Evolutionary conservation across 208 protist genomes (phyloP), one percentile per base, ranked within the genome.

Genomic region (Cochliopodium minus): DNA sequence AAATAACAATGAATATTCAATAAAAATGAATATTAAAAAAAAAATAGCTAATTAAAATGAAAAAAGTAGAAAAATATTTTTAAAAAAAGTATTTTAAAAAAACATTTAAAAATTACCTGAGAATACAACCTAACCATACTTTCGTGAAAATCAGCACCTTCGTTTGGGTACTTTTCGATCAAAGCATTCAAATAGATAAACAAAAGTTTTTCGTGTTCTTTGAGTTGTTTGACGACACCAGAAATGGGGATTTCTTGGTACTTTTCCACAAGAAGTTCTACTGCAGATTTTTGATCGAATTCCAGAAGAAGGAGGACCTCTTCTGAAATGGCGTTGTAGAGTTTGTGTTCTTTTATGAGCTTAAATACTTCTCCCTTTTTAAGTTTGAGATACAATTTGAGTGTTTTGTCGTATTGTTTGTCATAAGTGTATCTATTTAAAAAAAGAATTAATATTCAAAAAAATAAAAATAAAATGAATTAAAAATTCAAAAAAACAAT

Each of bases 131-230:
- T n/a, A n/a, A 59, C 54, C 61, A 67, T 60, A 32, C 57, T 0
- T 30, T 55, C 52, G 55, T 66, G 60, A 34, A 59, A 65, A 0
- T 55, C 1, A 26, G 53, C 22, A 29, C 1, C 47, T 11, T 65
- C 42, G 39, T 71, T 56, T 23, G 62, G 51, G 43, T 78, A 65
- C 10, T 74, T 71, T 4, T 62, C 22, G 42, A 81, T 79, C 0
- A 83, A 50, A 10, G 50, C 65, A 56, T 83, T 59, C n/a, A 83
- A 65, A 55, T 83, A 83, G 10, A 26, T 49, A 42, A 75, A 70
- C 1, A 71, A 39, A 25, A 65, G 54, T 1, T 56, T 11, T 32
- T 43, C 46, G 1, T 51, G 25, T 3, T 67, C 25, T 1, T 33
- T 32, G 0, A 82, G 40, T 32, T 78, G 72, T 49, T 42, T 54